phyloP scores from a whole-genome alignment of 2,329 filamentous ascomycete genomes.

The Penicillium sp. region DNA sequence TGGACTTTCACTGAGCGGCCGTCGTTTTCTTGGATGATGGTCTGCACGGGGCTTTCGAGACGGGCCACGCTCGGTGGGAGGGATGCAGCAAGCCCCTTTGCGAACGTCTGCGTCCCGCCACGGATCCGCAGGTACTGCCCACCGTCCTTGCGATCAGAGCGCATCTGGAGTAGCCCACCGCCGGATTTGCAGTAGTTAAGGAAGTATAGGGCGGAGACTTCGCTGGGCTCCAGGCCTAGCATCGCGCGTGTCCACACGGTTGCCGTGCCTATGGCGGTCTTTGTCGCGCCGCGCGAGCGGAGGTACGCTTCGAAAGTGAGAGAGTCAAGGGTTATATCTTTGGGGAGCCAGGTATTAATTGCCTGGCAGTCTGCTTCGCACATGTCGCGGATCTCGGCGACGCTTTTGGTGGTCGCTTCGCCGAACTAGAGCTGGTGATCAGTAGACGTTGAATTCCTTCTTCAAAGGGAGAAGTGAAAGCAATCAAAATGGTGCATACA shows the following conservation, averaged over 20 bases:
- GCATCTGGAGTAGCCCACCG: conserved; percentile 58
- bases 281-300: conserved; percentile 35
- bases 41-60: conserved; percentile 16
- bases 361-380: conserved; percentile 47
- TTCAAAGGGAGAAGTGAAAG: not conserved
- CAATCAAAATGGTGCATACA: not conserved
- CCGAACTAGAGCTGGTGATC: conserved; percentile 24
- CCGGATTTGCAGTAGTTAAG: conserved; percentile 61
- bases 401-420: conserved; percentile 27
- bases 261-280: conserved; percentile 39
- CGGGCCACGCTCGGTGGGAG: conserved; percentile 32
- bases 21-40: conserved; percentile 10
- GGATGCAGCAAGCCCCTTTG: conserved; percentile 41
- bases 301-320: conserved; percentile 48
- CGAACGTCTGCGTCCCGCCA: conserved; percentile 53
- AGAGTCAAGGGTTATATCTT: conserved; percentile 37
- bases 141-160: conserved; percentile 58
- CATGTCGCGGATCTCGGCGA: conserved; percentile 42
- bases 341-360: conserved; percentile 31
- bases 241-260: conserved; percentile 56
- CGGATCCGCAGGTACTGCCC: conserved; percentile 58
- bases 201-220: conserved; percentile 60
- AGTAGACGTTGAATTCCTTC: not conserved
- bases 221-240: conserved; percentile 56
- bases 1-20: too few species aligned